Percentiles rank a stretch among this genome's conserved stretches.
Evolutionary conservation across 495 filamentous ascomycete genomes (phyloP).

Genomic region (Neurospora sp.): DNA sequence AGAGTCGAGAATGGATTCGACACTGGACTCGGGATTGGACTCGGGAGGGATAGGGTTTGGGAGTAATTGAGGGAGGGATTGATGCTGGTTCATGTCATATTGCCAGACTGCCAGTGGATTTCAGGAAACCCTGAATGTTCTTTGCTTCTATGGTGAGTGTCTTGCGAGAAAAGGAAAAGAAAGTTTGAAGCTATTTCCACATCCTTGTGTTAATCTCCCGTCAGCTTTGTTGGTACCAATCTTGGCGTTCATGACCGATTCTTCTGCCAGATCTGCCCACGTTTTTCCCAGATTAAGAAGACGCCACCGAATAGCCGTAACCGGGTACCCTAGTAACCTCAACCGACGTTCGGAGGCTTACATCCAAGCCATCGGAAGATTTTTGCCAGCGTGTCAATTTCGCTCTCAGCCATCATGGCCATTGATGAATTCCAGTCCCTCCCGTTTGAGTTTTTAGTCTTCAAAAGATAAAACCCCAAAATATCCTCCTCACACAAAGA

Average conservation of each 20-base stretch:
- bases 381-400: neutral
- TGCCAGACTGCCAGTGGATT: no score
- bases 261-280: neutral
- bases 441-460: neutral
- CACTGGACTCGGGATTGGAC: neutral
- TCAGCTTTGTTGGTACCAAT: neutral
- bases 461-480: neutral
- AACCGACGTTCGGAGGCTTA: neutral
- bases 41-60: neutral
- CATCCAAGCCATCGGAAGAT: neutral
- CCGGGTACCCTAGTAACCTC: neutral
- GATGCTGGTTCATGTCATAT: no score
- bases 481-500: neutral
- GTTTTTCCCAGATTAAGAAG: neutral
- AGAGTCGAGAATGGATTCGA: neutral
- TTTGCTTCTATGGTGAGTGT: no score
- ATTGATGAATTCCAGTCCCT: no score
- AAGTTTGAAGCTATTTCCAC: neutral
- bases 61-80: no score
- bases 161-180: neutral
- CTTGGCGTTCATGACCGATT: neutral
- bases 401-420: no score
- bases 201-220: neutral
- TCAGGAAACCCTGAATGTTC: no score
- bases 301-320: neutral